Conservation (phyloP, 768 basidiomycete genomes). For the Lyophyllum decastes region DNA sequence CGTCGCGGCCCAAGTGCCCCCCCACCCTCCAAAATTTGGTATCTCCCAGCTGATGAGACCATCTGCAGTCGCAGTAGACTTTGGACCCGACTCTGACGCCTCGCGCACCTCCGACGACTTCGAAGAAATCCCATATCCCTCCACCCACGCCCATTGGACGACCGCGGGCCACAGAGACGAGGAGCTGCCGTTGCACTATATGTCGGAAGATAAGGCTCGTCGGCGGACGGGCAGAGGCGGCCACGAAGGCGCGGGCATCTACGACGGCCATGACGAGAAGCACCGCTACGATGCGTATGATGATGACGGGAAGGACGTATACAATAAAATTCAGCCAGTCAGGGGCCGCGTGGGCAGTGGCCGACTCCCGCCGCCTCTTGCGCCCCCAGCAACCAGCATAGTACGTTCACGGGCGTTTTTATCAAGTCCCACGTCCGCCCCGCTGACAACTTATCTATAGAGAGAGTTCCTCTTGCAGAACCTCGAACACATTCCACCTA, state of each 20-base stretch:
- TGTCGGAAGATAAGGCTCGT: slow-evolving; percentile 69
- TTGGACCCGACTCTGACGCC: slow-evolving; percentile 56
- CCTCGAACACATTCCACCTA: slow-evolving; percentile 73
- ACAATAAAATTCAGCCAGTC: slow-evolving; percentile 45
- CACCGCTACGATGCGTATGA: slow-evolving; percentile 35
- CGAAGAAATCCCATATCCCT: slow-evolving; percentile 68
- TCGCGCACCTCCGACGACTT: slow-evolving; percentile 65
- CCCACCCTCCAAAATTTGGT: background rate
- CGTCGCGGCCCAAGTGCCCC: slow-evolving; percentile 8
- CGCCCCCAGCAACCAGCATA: slow-evolving; percentile 68
- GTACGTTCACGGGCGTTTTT: slow-evolving; percentile 36
- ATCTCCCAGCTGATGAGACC: slow-evolving; percentile 54
- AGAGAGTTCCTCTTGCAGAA: slow-evolving; percentile 80
- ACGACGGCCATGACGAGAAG: slow-evolving; percentile 24
- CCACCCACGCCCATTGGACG: slow-evolving; percentile 31
- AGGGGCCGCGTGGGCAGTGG: slow-evolving; percentile 54
- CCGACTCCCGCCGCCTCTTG: slow-evolving; percentile 55
- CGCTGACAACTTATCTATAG: slow-evolving; percentile 37
- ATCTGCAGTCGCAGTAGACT: slow-evolving; percentile 67
- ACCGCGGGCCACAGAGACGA: slow-evolving; percentile 39
- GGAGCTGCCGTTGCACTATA: slow-evolving; percentile 51
- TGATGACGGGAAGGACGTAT: slow-evolving; percentile 54
- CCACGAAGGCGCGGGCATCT: slow-evolving; percentile 17
- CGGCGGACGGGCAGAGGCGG: slow-evolving; percentile 38
- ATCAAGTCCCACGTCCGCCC: slow-evolving; percentile 14